Percentiles rank a stretch among this genome's conserved stretches.
phyloP scores from a whole-genome alignment of 176 grass and related monocot genomes.

The Aegilops speltoides region DNA sequence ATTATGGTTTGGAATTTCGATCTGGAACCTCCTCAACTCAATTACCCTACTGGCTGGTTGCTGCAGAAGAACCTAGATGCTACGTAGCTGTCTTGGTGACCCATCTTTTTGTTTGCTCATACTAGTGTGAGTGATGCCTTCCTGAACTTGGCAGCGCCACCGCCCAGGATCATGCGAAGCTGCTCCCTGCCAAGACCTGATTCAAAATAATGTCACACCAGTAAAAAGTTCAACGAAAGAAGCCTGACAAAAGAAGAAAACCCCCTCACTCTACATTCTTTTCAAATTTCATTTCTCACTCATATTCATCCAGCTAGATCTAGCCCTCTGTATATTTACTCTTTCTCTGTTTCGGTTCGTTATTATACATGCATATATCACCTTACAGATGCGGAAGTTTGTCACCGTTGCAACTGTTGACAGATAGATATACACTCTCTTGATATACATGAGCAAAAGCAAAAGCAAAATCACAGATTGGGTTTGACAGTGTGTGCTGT shows the following conservation, averaged over 20 bases:
- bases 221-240: conserved; percentile 64
- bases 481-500: neutral
- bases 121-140: conserved; percentile 46
- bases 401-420: conserved; percentile 24
- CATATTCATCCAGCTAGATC: conserved; percentile 46
- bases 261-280: conserved; percentile 50
- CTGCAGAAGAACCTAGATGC: conserved; percentile 66
- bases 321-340: conserved; percentile 55
- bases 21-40: conserved; percentile 55
- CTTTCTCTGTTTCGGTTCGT: conserved; percentile 11
- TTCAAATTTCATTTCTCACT: conserved; percentile 41
- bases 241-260: conserved; percentile 43
- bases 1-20: conserved; percentile 81
- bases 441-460: conserved; percentile 40
- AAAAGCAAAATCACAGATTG: conserved; percentile 26
- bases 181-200: conserved; percentile 52
- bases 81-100: conserved; percentile 42
- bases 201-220: conserved; percentile 49
- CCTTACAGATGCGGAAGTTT: conserved; percentile 42
- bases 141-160: conserved; percentile 63
- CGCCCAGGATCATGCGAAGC: conserved; percentile 56
- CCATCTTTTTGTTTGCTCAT: conserved; percentile 32
- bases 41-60: conserved; percentile 66
- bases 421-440: conserved; percentile 27
- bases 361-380: conserved; percentile 46